Base-by-base conservation (phyloP, 306 rosid genomes). In the Alnus glutinosa region DNA sequence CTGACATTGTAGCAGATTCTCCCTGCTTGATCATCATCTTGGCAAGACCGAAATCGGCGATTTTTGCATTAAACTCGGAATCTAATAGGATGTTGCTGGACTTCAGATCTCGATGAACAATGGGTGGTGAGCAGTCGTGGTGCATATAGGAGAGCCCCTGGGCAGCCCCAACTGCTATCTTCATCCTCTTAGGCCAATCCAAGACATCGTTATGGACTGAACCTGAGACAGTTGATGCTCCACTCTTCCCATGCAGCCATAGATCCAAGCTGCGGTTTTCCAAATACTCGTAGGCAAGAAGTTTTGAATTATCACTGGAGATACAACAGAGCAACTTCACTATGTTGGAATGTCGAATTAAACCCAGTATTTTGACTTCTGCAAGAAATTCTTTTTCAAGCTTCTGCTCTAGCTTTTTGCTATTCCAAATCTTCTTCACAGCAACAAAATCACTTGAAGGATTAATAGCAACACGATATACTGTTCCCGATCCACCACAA, bases 21-120 rank as follows among this genome's bases (percentile, higher is more conserved):
- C 91, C 98, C 18, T 93, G 88, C 69, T 80, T 89, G 71, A 82
- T 69, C 82, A 95, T 77, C 80, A 90, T 76, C 89, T 76, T 92
- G n/a, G 97, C 98, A 5, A 95, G 79, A 36, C 98, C 98, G 67
- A 95, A 95, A 79, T 95, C 97, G 23, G 97, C 92, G 36, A 92
- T 89, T 86, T 91, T 89, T 34, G 97, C 96, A 14, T 86, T 91
- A 88, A 92, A 90, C 1, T 85, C 85, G 2, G 90, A 69, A 82
- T 95, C 97, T 39, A 95, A 83, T 8, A 94, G 87, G 34, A 92
- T 88, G 81, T 94, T 94, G 51, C 98, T 92, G 8, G 95, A 62
- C 71, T 94, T 94, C 55, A 92, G 83, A 75, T 94, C 97, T 52
- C 97, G 63, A 75, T 94, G 98, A 77, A 92, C 83, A 48, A 94